These are phyloP conservation scores for Davidsoniella virescens DNA, from an alignment of 2,329 filamentous ascomycete genomes.

Conservation along the genomic window DNA sequence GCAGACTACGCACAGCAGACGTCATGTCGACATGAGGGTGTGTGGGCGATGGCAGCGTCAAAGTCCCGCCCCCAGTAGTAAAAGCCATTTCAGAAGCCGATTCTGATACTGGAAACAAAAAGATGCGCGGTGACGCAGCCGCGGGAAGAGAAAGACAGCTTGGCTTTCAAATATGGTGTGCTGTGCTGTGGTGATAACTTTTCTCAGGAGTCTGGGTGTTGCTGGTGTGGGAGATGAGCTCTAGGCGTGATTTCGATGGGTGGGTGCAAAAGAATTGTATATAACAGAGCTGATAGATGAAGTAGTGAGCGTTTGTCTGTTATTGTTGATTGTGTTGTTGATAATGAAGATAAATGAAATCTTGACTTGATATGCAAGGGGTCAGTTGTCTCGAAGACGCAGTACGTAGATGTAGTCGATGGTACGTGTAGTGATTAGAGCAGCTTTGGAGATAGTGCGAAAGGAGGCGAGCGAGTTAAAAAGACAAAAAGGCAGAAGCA, in stretches of 20 bases:
- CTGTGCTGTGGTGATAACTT: background rate
- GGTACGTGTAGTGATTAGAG: background rate
- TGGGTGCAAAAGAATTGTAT: no score
- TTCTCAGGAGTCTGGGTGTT: no score
- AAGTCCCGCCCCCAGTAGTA: constrained; percentile 48
- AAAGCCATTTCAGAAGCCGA: constrained; percentile 34
- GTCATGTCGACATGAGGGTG: constrained; percentile 68
- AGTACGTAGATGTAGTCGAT: background rate
- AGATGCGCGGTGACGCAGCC: background rate
- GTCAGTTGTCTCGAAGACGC: background rate
- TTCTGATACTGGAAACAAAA: background rate
- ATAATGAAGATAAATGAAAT: background rate
- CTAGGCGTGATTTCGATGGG: no score
- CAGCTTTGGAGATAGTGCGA: constrained; percentile 1
- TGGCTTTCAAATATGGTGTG: background rate
- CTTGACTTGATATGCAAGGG: background rate
- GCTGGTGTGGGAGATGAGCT: no score
- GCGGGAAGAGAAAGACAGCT: background rate
- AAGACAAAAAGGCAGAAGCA: constrained; percentile 1
- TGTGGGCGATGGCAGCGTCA: constrained; percentile 77
- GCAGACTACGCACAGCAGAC: constrained; percentile 64
- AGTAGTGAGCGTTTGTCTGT: no score
- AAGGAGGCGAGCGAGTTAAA: background rate
- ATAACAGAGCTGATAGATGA: no score
- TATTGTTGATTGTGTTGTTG: no score